Evolutionary conservation across 164 flowering plant species (phyloP), one percentile per base, ranked within the genome.

Genomic region (Taxillus chinensis): DNA sequence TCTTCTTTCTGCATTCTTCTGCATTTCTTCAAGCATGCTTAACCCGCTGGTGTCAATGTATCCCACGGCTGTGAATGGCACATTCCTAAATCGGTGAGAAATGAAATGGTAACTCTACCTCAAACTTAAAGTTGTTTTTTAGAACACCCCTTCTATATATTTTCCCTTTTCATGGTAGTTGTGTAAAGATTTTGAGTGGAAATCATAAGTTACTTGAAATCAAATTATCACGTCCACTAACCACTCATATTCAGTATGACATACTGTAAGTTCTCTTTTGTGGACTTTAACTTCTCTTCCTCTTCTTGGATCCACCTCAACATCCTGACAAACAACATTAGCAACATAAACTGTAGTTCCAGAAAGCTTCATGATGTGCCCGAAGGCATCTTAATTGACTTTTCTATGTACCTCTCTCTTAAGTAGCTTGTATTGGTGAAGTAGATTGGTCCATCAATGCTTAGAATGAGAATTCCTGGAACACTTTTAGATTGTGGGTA

Each of bases 21-120:
- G 79, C 5, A 84, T 65, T 69, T 92, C 96, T 46, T 80, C 82
- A 5, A 92, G 74, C 86, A 84, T 82, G 77, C 81, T 78, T 52
- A 86, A 79, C 7, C 96, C 98, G 52, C 98, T 87, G 5, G 98
- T 84, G 53, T 92, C 98, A 37, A 92, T 87, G 77, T 74, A 76
- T 6, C 82, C 78, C 5, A 84, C 82, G 46, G 85, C 96, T 91
- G 85, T 48, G 13, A 8, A 48, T 6, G 39, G 1, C 40, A 7
- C 13, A 4, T 0, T 11, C 3, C 13, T 48, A 7, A 11, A 7
- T 8, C 3, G 13, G 51, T 8, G 13, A 4, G 12, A 8, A 48
- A 48, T 7, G 2, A 11, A 48, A 11, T 2, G 27, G 27, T 27
- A 27, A 27, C 27, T 27, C 27, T 27, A 27, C 27, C 27, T 27